Evolutionary conservation across 192 early-diverging fungal species (phyloP).

Genomic region (Linnemannia exigua): DNA sequence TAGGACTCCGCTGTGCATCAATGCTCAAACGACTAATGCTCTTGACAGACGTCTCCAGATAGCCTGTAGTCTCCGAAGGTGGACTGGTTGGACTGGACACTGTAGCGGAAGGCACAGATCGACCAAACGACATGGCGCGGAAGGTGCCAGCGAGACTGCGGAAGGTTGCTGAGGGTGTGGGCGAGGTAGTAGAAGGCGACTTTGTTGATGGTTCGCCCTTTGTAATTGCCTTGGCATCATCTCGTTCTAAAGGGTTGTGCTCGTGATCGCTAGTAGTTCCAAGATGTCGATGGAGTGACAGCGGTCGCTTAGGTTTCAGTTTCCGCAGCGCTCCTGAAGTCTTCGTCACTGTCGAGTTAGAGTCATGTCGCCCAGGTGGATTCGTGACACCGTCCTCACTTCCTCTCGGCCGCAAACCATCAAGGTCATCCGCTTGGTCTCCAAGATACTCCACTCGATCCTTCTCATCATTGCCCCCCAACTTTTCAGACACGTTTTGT

Average conservation of each 20-base stretch:
- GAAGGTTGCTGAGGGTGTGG: slow-evolving; percentile 31
- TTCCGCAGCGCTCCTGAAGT: slow-evolving; percentile 5
- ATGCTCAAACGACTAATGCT: not conserved
- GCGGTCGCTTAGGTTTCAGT: slow-evolving; percentile 38
- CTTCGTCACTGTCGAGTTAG: slow-evolving; percentile 1
- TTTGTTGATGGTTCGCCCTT: slow-evolving; percentile 7
- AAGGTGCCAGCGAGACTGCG: slow-evolving; percentile 39
- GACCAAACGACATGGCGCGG: slow-evolving; percentile 49
- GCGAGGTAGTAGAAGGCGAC: slow-evolving; percentile 7
- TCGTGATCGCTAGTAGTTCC: slow-evolving; percentile 16
- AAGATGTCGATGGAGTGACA: slow-evolving; percentile 5
- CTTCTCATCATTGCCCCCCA: slow-evolving; percentile 1
- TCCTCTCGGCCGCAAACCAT: not conserved
- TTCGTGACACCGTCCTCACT: slow-evolving; percentile 12
- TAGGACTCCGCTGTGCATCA: slow-evolving; percentile 21
- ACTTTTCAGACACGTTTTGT: not conserved
- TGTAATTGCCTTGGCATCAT: not conserved
- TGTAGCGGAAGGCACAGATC: slow-evolving; percentile 6
- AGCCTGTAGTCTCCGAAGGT: not conserved
- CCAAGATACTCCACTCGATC: not conserved
- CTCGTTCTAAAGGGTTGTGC: not conserved
- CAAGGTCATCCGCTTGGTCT: not conserved
- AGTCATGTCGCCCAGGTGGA: not conserved
- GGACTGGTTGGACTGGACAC: not conserved
- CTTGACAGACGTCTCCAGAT: not conserved